Conservation (phyloP, 495 filamentous ascomycete species). For the Daldinia decipiens region DNA sequence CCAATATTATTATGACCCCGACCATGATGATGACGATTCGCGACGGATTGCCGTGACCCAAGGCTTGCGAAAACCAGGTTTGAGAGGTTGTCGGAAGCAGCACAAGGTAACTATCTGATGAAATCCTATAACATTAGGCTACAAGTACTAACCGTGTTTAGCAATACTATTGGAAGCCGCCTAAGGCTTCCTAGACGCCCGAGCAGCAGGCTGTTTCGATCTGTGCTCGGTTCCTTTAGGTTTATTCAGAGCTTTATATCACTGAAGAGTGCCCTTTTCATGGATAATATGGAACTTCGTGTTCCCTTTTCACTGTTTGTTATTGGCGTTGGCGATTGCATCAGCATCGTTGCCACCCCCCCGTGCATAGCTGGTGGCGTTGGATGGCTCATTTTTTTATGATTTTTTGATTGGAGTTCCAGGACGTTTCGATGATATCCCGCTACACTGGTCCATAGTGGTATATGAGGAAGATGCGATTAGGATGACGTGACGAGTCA, state of each 20-base stretch:
- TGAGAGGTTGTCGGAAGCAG: constrained; percentile 88
- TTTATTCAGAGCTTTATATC: background rate
- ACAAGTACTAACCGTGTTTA: constrained; percentile 49
- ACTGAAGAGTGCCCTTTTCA: background rate
- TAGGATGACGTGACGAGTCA: constrained; percentile 3
- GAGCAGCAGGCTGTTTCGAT: constrained; percentile 21
- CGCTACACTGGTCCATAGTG: constrained; percentile 26
- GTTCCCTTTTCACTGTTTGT: constrained; percentile 11
- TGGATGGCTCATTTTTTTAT: constrained; percentile 13
- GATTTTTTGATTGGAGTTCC: constrained; percentile 27
- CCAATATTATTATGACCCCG: constrained; percentile 97
- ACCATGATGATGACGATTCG: constrained; percentile 82
- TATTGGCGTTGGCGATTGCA: constrained; percentile 14
- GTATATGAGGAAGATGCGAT: constrained; percentile 10
- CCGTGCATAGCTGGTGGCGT: constrained; percentile 47
- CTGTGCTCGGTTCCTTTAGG: background rate
- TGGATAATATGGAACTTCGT: constrained; percentile 14
- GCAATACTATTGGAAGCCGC: constrained; percentile 96
- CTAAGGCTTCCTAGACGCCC: constrained; percentile 60
- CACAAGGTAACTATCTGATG: constrained; percentile 79
- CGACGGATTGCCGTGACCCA: constrained; percentile 85
- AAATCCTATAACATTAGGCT: background rate
- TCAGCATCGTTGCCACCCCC: constrained; percentile 22
- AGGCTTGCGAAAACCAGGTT: constrained; percentile 83
- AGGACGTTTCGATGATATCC: constrained; percentile 38